Conservation (phyloP, 1,139 yeast genomes). For the Taiozyma onychis region DNA sequence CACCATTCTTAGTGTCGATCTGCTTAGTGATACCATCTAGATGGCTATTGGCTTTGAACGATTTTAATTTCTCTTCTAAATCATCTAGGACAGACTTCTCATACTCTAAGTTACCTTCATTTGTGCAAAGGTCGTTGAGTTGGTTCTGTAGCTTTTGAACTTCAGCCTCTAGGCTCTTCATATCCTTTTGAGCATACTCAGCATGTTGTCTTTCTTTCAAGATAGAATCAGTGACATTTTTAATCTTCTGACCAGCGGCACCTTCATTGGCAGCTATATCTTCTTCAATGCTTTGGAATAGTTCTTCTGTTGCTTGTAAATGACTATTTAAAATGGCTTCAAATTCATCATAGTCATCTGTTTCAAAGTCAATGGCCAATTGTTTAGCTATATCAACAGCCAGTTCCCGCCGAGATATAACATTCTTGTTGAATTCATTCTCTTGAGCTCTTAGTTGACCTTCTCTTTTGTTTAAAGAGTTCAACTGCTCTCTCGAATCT, state of each 20-base stretch:
- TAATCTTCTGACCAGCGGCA: constrained; percentile 21
- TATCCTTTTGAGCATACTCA: constrained; percentile 33
- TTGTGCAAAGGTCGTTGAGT: constrained; percentile 33
- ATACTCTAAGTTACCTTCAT: constrained; percentile 36
- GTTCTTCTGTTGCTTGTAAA: constrained; percentile 1
- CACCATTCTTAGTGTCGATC: constrained; percentile 36
- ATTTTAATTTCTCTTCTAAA: constrained; percentile 29
- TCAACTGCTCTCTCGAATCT: constrained; percentile 31
- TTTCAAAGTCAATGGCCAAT: neutral
- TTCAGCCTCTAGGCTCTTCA: constrained; percentile 28
- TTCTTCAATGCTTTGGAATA: constrained; percentile 12
- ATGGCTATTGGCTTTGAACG: constrained; percentile 27
- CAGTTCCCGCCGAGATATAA: constrained; percentile 21
- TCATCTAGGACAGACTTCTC: constrained; percentile 32
- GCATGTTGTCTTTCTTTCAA: constrained; percentile 39
- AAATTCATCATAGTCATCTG: constrained; percentile 17
- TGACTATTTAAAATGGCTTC: constrained; percentile 18
- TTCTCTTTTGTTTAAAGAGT: constrained; percentile 41
- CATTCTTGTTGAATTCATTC: constrained; percentile 31
- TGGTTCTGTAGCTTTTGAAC: constrained; percentile 31
- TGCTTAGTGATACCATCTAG: constrained; percentile 30
- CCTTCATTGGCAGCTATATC: constrained; percentile 16
- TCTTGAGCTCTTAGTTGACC: constrained; percentile 55
- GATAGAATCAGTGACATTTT: constrained; percentile 31
- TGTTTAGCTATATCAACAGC: constrained; percentile 3